Base-by-base conservation (phyloP, 495 filamentous ascomycete genomes). In the Rusavskia elegans region DNA sequence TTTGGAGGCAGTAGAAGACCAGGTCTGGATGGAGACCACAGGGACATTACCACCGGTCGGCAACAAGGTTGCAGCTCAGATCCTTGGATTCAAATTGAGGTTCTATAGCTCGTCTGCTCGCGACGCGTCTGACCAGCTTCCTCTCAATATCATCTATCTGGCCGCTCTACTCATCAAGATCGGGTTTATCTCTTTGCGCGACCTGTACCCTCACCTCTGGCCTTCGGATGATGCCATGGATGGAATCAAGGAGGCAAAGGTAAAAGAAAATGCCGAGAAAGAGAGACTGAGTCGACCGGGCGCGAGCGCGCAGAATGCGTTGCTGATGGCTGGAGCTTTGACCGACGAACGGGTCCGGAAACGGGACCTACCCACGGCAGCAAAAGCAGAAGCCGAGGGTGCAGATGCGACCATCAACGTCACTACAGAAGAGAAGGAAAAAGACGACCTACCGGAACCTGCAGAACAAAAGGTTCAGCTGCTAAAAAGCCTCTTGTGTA, bases 1-100 rank as follows among this genome's bases (percentile, higher is more conserved):
- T 4, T 57, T 60, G 1, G 72, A 74, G 32, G 69, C 74, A 49
- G 70, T 71, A 20, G 75, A 78, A 27, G 75, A 77, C 44, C 68
- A 68, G 13, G 69, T 75, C 53, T 95, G 87, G 86, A 84, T 92
- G 50, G 74, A 77, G 57, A 71, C 73, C 51, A 95, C 89, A 10
- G 79, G 80, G 51, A 93, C 85, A 0, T 64, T 89, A 17, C 89
- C 89, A 16, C 86, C 89, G 1, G 69, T 76, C 42, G 93, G 93
- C 44, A 99, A 95, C 59, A 77, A 81, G 39, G 82, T 89, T 51
- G 93, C 93, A 1, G 93, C 93, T 11, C 89, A 96, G 62, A 75
- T 99, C 27, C 79, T 99, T 25, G 93, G 93, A 8, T 97, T 99
- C 75, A 99, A 99, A 64, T 78, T 99, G 45, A 85, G 87, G 29